These are phyloP conservation scores for Lathyrus sativus DNA, from an alignment of 306 rosid species.

Conservation along the genomic window DNA sequence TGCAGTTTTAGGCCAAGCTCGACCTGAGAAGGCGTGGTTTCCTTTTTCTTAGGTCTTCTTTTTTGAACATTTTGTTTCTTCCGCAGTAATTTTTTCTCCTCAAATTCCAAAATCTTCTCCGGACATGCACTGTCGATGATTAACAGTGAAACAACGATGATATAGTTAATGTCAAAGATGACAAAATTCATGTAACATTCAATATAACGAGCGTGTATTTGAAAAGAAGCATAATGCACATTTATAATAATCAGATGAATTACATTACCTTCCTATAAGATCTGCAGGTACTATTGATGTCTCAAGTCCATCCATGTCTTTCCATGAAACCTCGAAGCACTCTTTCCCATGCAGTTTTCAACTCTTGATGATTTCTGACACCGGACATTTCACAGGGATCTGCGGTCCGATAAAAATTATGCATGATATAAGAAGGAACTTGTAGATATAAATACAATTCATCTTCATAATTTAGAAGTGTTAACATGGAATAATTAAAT, in stretches of 20 bases:
- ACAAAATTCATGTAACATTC: background rate
- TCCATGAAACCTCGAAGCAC: constrained; percentile 79
- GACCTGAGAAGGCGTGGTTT: constrained; percentile 41
- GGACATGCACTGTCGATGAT: constrained; percentile 71
- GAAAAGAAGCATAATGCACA: background rate
- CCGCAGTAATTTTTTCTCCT: constrained; percentile 50
- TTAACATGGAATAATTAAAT: background rate
- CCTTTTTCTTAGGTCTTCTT: constrained; percentile 60
- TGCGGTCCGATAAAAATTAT: constrained; percentile 33
- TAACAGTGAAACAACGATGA: constrained; percentile 19
- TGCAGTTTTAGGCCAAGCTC: constrained; percentile 64
- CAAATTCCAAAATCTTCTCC: constrained; percentile 69
- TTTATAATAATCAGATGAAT: constrained; percentile 14
- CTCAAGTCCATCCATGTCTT: constrained; percentile 60
- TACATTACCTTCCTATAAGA: constrained; percentile 60
- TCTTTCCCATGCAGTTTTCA: constrained; percentile 66
- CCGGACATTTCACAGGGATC: constrained; percentile 76
- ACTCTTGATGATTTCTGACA: constrained; percentile 64
- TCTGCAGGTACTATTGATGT: constrained; percentile 64
- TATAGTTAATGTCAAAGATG: constrained; percentile 7
- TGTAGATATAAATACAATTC: background rate
- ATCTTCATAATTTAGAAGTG: background rate
- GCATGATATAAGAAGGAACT: background rate
- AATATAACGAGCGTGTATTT: background rate
- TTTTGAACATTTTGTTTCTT: constrained; percentile 57